Base-by-base conservation (phyloP, 768 basidiomycete species). In the Trametes cinnabarina region DNA sequence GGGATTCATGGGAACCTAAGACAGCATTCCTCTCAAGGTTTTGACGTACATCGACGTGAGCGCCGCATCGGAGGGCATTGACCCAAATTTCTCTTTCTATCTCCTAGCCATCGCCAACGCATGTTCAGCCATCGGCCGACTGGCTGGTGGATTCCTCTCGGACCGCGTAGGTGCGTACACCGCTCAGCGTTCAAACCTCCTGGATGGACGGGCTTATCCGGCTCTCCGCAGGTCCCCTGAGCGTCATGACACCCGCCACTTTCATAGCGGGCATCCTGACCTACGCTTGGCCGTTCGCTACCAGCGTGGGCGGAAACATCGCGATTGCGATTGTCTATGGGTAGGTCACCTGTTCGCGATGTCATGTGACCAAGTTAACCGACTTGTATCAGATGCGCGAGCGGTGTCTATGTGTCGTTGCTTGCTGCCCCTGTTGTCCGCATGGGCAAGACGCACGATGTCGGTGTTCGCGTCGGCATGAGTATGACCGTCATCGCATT, bases 31-130 rank as follows among this genome's bases (percentile, higher is more conserved):
- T 15, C 15, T 15, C 2, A 39, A 57, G 87, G 86, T 84, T n/a
- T 68, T 90, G 48, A 89, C 83, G 0, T 91, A 88, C 63, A 79
- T 88, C 54, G 79, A 83, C 47, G 73, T 83, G 47, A 85, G 82
- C 67, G 85, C 86, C 3, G 68, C 73, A 0, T 66, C 70, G 11
- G 71, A 77, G 7, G 85, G 85, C 2, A 70, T 88, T 40, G 69
- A 77, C 2, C 60, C 67, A 0, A 70, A 79, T 35, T 80, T 88
- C 49, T 72, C 82, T 0, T 83, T 86, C 68, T 90, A 90, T 63
- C 73, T 88, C 12, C 71, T 88, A 11, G 75, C 88, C 0, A 81
- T 92, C 50, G 82, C 84, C 3, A 92, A 92, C 63, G 85, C 80
- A 0, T 75, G 80, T 32, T 86, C 86, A 1, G 73, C 83, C 2